phyloP scores from a whole-genome alignment of 352 stramenopile genomes.

The Aphanomyces euteiches region DNA sequence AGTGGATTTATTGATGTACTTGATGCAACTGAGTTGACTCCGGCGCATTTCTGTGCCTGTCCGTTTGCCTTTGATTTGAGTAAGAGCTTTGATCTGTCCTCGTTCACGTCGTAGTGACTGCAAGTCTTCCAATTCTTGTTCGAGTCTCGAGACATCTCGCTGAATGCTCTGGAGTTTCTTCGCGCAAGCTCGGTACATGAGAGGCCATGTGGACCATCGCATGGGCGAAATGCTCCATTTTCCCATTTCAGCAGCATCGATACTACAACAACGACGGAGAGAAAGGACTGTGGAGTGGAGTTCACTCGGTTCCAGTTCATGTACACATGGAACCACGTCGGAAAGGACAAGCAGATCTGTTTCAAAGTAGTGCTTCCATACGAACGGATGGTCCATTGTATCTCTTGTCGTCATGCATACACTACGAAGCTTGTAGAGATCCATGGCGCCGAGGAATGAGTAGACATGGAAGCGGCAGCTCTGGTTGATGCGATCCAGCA shows the following conservation, averaged over 20 bases:
- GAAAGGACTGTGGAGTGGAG: neutral
- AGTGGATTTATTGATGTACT: slow-evolving; percentile 30
- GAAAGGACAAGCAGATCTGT: neutral
- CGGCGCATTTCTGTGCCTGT: slow-evolving; percentile 17
- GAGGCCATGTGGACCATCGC: slow-evolving; percentile 21
- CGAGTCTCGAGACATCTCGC: slow-evolving; percentile 8
- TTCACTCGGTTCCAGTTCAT: neutral
- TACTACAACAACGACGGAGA: slow-evolving; percentile 5
- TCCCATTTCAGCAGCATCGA: slow-evolving; percentile 9
- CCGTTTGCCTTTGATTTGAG: slow-evolving; percentile 11
- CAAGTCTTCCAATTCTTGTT: neutral
- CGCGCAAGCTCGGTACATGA: slow-evolving; percentile 27
- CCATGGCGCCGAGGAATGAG: slow-evolving; percentile 14
- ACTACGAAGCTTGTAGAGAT: slow-evolving; percentile 1
- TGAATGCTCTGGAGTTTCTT: slow-evolving; percentile 7
- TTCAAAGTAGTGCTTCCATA: slow-evolving; percentile 1
- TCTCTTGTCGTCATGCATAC: slow-evolving; percentile 5
- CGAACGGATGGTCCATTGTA: slow-evolving; percentile 8
- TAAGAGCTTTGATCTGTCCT: slow-evolving; percentile 12
- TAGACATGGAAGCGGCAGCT: slow-evolving; percentile 18
- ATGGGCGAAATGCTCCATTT: slow-evolving; percentile 24
- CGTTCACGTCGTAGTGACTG: slow-evolving; percentile 17
- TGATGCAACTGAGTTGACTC: slow-evolving; percentile 25
- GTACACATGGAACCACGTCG: neutral
- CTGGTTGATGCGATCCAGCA: slow-evolving; percentile 3